Evolutionary conservation across 1,284 basidiomycete species (phyloP), one percentile per base, ranked within the genome.

Genomic region (Rhodotorula mucilaginosa): DNA sequence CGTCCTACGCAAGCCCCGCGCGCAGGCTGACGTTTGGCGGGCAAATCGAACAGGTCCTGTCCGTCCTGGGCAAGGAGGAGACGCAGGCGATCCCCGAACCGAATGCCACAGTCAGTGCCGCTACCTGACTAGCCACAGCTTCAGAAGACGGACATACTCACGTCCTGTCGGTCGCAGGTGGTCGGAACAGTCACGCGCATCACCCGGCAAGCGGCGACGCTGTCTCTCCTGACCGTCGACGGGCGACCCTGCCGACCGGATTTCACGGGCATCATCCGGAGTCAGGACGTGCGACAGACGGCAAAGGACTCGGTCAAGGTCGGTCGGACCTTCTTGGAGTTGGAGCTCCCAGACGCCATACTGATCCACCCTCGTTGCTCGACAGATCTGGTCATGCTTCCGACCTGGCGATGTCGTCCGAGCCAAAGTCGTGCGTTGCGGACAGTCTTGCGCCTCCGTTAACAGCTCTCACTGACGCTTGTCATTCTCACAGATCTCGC

Each of bases 381-480:
- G 83, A 91, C 90, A 92, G 82, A 91, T 98, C 76, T 88, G 88
- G 48, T 92, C 97, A 77, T 97, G 93, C 80, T 99, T 98, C 83
- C 87, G 97, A 56, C 91, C 95, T 1, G 95, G 97, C 6, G 96
- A 99, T 82, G 91, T 98, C 65, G 91, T 99, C 44, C 88, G 91
- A 76, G 95, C 94, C 8, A 83, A 90, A 56, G 94, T 98, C 77
- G 94, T 97, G 80, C 81, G 91, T 86, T 26, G 39, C 26, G 16
- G 2, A 46, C 52, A 5, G 8, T 18, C 15, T 23, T 26, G 49
- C 48, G 31, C 60, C 58, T 26, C 10, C 8, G 1, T 21, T 5
- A 23, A 31, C 23, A 7, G 26, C 1, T 10, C 3, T 1, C 10
- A 51, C 54, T 47, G 23, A 51, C 44, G 12, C 12, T 10, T 10